phyloP scores from a whole-genome alignment of 805 yeast genomes.

The Pichia manshurica region DNA sequence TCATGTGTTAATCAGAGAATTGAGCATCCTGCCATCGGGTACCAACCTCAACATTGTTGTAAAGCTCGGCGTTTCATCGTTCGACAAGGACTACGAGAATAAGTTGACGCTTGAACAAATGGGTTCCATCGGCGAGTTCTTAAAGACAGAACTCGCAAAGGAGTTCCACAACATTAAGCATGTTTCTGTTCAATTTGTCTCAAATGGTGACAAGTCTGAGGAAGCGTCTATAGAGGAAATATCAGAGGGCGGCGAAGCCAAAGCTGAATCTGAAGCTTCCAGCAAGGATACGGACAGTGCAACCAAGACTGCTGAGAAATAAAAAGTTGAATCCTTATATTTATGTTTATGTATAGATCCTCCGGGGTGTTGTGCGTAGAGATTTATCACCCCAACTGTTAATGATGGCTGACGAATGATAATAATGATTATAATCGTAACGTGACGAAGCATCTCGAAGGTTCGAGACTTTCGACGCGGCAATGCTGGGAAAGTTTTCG shows the following conservation, averaged over 20 bases:
- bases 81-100: conserved; percentile 27
- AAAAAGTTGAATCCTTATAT: no score
- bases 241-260: conserved; percentile 8
- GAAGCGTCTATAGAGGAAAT: conserved; percentile 2
- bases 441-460: background rate
- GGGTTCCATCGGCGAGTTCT: conserved; percentile 25
- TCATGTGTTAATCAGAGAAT: conserved; percentile 31
- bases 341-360: no score
- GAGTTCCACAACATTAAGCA: conserved; percentile 32
- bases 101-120: conserved; percentile 29
- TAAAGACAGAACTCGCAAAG: conserved; percentile 28
- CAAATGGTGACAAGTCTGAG: conserved; percentile 13
- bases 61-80: conserved; percentile 27
- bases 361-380: no score
- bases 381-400: no score
- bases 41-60: conserved; percentile 43
- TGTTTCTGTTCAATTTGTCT: conserved; percentile 30
- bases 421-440: background rate
- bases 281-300: no score
- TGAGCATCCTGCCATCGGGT: conserved; percentile 48
- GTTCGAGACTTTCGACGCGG: conserved; percentile 6
- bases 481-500: no score
- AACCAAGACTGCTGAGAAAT: background rate
- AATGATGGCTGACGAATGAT: background rate
- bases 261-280: background rate